These are phyloP conservation scores for Rhodamnia argentea DNA, from an alignment of 345 rosid genomes.

Conservation along the genomic window DNA sequence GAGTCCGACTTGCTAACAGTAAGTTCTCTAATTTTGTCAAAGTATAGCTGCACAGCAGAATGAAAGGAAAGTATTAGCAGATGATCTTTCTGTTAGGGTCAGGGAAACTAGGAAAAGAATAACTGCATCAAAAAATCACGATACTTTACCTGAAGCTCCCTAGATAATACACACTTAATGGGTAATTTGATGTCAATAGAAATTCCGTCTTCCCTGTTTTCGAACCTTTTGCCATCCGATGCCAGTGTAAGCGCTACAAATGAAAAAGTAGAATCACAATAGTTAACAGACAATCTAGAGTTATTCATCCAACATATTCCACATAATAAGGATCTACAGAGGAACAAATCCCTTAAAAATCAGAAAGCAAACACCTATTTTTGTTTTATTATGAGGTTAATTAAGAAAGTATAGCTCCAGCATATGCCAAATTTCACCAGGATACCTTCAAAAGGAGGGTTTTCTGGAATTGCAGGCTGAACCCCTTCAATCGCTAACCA, in stretches of 20 bases:
- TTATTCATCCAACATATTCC: not conserved
- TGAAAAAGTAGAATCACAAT: not conserved
- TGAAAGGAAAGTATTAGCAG: not conserved
- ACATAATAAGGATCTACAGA: not conserved
- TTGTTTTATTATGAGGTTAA: not conserved
- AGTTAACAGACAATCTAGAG: not conserved
- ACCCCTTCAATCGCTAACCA: conserved; percentile 93
- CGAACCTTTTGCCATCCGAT: conserved; percentile 50
- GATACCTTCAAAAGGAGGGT: conserved; percentile 55
- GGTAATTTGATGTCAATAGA: conserved; percentile 41
- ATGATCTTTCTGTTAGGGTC: not conserved
- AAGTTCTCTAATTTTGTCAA: conserved; percentile 54
- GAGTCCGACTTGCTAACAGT: conserved; percentile 33
- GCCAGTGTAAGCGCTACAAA: conserved; percentile 15
- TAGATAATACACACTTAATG: conserved; percentile 52
- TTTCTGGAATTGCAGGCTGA: conserved; percentile 75
- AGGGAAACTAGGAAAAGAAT: not conserved
- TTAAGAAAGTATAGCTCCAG: not conserved
- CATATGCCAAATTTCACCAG: not conserved
- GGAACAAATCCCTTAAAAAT: not conserved
- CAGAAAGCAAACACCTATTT: not conserved
- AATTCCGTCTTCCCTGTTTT: conserved; percentile 62
- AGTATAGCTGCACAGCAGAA: conserved; percentile 44
- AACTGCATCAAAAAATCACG: not conserved
- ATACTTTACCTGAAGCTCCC: conserved; percentile 60